phyloP scores from a whole-genome alignment of 352 stramenopile species.

The Phytophthora foliorum region DNA sequence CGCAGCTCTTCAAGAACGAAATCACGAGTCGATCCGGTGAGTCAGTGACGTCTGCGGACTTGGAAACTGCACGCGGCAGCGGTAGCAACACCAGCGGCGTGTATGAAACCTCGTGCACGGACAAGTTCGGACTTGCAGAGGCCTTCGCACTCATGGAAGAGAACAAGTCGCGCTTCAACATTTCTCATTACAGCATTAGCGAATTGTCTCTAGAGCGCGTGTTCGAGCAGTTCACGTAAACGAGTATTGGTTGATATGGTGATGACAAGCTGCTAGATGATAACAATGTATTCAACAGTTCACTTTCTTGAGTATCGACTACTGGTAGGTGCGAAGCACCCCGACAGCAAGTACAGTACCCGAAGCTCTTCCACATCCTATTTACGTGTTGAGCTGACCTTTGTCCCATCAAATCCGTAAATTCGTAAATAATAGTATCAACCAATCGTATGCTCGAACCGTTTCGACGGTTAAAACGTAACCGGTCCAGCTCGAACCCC shows the following conservation, averaged over 20 bases:
- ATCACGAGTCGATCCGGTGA: slow-evolving; percentile 58
- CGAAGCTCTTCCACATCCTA: too few species aligned
- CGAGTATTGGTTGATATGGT: not conserved
- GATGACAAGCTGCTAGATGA: not conserved
- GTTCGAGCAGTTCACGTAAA: slow-evolving; percentile 93
- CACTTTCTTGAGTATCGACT: too few species aligned
- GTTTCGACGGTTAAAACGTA: slow-evolving; percentile 24
- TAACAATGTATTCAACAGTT: not conserved
- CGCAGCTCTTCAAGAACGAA: slow-evolving; percentile 55
- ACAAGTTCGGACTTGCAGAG: slow-evolving; percentile 72
- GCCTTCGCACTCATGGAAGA: slow-evolving; percentile 86
- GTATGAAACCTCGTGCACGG: slow-evolving; percentile 80
- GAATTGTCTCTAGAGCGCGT: slow-evolving; percentile 94
- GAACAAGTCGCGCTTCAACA: slow-evolving; percentile 72
- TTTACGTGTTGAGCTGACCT: not conserved
- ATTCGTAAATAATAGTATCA: slow-evolving; percentile 2
- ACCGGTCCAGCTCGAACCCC: slow-evolving; percentile 29
- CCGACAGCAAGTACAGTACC: too few species aligned
- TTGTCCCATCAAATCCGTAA: slow-evolving; percentile 1
- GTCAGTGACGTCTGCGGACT: slow-evolving; percentile 52
- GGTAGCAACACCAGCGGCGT: slow-evolving; percentile 62
- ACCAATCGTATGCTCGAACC: slow-evolving; percentile 18
- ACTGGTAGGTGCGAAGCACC: too few species aligned
- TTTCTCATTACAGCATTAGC: slow-evolving; percentile 93
- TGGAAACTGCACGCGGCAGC: slow-evolving; percentile 61